Conservation (phyloP, 164 flowering plant species). For the Nelumbo lutea region DNA sequence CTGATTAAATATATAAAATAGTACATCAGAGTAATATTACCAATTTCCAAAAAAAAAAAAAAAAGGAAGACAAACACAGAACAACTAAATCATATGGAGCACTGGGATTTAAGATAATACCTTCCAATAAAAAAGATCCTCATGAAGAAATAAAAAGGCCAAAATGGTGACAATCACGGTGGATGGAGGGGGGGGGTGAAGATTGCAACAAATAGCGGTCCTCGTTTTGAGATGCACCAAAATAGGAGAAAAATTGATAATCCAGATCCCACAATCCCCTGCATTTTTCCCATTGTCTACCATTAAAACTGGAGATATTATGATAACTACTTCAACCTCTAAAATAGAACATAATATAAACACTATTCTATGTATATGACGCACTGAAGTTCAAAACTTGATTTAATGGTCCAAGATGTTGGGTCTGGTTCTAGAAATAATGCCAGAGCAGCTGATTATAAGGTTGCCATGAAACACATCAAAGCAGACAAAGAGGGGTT, state of each 20-base stretch:
- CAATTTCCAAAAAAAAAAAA: not conserved
- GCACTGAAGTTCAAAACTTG: not conserved
- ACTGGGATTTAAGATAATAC: not conserved
- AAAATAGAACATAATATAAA: too few species aligned
- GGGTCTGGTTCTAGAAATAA: not conserved
- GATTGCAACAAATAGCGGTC: not conserved
- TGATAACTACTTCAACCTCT: too few species aligned
- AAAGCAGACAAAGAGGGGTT: not conserved
- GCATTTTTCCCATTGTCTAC: not conserved
- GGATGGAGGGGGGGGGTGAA: not conserved
- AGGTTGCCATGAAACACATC: not conserved
- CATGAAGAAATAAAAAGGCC: not conserved
- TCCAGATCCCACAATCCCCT: not conserved
- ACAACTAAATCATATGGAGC: not conserved
- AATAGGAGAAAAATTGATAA: not conserved
- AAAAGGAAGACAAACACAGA: too few species aligned
- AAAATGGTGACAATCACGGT: not conserved
- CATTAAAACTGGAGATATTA: too few species aligned
- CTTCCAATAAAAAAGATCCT: not conserved
- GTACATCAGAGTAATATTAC: not conserved
- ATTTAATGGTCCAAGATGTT: not conserved
- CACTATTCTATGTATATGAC: too few species aligned
- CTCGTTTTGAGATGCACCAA: not conserved
- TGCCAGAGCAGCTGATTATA: not conserved
- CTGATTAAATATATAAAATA: not conserved